Percentiles rank a stretch among this genome's conserved stretches.
Conservation (phyloP, 78 protist species). For the Dictyostelium firmibasis region DNA sequence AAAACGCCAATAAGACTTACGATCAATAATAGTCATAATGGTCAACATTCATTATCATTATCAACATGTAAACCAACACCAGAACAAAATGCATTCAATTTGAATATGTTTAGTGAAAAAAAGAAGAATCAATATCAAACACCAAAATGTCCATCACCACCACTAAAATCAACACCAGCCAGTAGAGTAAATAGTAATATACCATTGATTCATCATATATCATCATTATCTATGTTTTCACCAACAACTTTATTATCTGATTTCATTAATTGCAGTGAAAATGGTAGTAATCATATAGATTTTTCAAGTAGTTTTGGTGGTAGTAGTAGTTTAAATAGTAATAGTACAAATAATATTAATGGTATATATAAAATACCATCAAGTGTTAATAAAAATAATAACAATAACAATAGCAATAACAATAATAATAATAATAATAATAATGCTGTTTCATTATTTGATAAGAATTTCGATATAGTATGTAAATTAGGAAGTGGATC, state of each 20-base stretch:
- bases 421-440: background rate
- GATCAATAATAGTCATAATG: background rate
- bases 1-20: background rate
- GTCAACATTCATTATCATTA: background rate
- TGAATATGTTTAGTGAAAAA: constrained; percentile 47
- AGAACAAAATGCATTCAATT: constrained; percentile 54
- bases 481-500: constrained; percentile 80
- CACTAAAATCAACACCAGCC: constrained; percentile 70
- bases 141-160: constrained; percentile 76
- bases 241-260: background rate
- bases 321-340: background rate
- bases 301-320: background rate
- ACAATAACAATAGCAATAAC: background rate
- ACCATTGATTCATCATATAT: constrained; percentile 47
- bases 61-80: constrained; percentile 62
- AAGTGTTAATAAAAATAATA: background rate
- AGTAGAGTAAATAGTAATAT: constrained; percentile 15
- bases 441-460: constrained; percentile 26
- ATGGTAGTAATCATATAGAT: no score
- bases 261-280: background rate
- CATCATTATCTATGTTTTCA: background rate
- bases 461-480: constrained; percentile 40
- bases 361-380: background rate
- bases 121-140: constrained; percentile 28
- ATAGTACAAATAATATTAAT: background rate